These are phyloP conservation scores for Melanopsichium pennsylvanicum DNA, from an alignment of 1,284 basidiomycete genomes.

Conservation along the genomic window DNA sequence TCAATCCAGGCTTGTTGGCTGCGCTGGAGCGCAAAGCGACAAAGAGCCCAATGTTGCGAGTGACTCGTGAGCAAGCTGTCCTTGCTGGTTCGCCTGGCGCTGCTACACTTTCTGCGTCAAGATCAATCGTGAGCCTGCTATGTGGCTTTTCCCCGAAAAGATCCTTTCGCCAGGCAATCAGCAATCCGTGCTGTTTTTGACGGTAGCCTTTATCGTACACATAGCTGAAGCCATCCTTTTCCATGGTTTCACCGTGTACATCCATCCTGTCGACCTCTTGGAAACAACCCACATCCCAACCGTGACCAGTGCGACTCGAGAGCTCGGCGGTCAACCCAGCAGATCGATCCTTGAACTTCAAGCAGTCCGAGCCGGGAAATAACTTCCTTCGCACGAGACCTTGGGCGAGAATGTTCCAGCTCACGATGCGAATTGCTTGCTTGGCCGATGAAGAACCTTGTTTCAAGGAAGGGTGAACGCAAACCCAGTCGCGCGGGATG, in stretches of 20 bases:
- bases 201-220: constrained; percentile 61
- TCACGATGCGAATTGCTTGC: constrained; percentile 40
- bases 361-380: constrained; percentile 67
- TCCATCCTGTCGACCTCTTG: constrained; percentile 67
- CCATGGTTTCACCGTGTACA: constrained; percentile 53
- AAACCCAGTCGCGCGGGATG: constrained; percentile 41
- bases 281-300: constrained; percentile 66
- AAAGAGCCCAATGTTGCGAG: constrained; percentile 55
- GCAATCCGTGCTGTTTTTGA: constrained; percentile 62
- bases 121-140: constrained; percentile 32
- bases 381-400: constrained; percentile 66
- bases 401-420: constrained; percentile 66
- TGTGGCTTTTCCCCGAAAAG: constrained; percentile 22
- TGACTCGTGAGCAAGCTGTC: constrained; percentile 45
- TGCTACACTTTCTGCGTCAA: constrained; percentile 47
- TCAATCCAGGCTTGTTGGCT: constrained; percentile 68
- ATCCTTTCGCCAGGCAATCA: constrained; percentile 56
- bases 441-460: background rate
- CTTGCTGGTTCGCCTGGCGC: constrained; percentile 7
- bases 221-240: constrained; percentile 50
- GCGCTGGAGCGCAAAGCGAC: constrained; percentile 49
- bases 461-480: background rate
- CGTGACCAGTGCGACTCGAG: constrained; percentile 51
- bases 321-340: constrained; percentile 52
- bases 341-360: constrained; percentile 65